Evolutionary conservation across 1,139 yeast species (phyloP), one percentile per base, ranked within the genome.

Genomic region (Candida sojae): DNA sequence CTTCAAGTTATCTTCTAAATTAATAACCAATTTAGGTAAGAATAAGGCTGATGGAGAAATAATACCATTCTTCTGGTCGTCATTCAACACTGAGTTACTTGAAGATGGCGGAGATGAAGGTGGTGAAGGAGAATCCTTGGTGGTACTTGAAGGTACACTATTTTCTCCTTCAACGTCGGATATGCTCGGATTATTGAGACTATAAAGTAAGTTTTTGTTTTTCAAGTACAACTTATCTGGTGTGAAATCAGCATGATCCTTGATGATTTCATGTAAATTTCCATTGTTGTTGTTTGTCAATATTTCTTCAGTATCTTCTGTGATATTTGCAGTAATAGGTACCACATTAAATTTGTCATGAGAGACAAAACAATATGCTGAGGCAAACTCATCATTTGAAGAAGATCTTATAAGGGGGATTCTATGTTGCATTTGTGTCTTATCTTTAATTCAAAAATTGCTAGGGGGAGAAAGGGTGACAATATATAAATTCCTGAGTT

Each of bases 111-210:
- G 55, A 3, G 63, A 57, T 11, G 61, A 53, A 5, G 55, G 49
- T 12, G 52, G 55, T 7, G 50, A 44, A 31, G 39, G 34, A 5
- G 43, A 32, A 38, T 40, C 43, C n/a, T 44, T 44, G 12, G 29
- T 36, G 8, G 38, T 21, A 9, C 39, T 26, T 2, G 47, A 29
- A 29, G 43, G 47, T 42, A 32, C 23, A 29, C n/a, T 45, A 21
- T 10, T 48, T 38, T 71, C 77, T 0, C 66, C 62, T 42, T 73
- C 78, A 9, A 68, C 53, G 49, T 74, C 79, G 1, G 77, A 70
- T 34, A 68, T 57, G 6, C 76, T 70, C 6, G 80, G 79, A 55
- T 75, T 75, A 55, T 75, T 75, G 39, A 75, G 61, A 45, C 71
- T 62, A 56, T 75, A 75, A 39, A 75, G 57, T 13, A 75, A 60